Evolutionary conservation across 495 filamentous ascomycete species (phyloP).

Genomic region (Chaetomium cochliodes): DNA sequence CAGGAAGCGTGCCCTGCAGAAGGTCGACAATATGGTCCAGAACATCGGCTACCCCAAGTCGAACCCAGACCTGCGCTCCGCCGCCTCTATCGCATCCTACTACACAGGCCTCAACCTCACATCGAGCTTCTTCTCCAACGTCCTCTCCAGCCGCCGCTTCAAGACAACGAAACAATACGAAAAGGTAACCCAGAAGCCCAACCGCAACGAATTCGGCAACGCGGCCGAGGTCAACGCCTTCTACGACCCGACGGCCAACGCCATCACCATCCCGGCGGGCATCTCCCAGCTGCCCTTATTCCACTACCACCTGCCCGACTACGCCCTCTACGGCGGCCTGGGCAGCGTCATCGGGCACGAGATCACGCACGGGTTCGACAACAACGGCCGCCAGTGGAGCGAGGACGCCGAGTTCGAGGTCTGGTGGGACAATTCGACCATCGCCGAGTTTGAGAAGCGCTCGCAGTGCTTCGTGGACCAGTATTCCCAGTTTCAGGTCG

Average conservation of each 20-base stretch:
- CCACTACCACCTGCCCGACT: slow-evolving; percentile 59
- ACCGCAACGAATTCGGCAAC: slow-evolving; percentile 62
- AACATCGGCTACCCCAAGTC: slow-evolving; percentile 66
- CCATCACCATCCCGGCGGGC: slow-evolving; percentile 70
- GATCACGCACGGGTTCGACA: slow-evolving; percentile 73
- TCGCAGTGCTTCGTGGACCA: slow-evolving; percentile 71
- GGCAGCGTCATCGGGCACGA: slow-evolving; percentile 49
- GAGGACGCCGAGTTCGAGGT: slow-evolving; percentile 63
- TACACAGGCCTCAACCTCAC: slow-evolving; percentile 58
- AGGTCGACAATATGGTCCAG: slow-evolving; percentile 68
- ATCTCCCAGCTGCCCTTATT: slow-evolving; percentile 73
- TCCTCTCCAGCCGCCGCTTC: slow-evolving; percentile 49
- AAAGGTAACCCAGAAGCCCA: slow-evolving; percentile 58
- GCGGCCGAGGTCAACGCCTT: slow-evolving; percentile 61
- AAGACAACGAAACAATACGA: slow-evolving; percentile 50
- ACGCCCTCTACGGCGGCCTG: slow-evolving; percentile 68
- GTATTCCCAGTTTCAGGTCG: slow-evolving; percentile 62
- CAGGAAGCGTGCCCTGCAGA: slow-evolving; percentile 60
- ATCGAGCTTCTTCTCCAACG: slow-evolving; percentile 60
- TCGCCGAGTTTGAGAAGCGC: slow-evolving; percentile 56
- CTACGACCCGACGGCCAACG: slow-evolving; percentile 63
- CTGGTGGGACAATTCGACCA: slow-evolving; percentile 69
- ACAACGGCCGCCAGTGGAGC: slow-evolving; percentile 64
- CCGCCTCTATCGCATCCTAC: slow-evolving; percentile 55
- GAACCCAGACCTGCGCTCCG: slow-evolving; percentile 58